Percentiles rank a stretch among this genome's conserved stretches.
Evolutionary conservation across 2,329 filamentous ascomycete genomes (phyloP).

Genomic region (Endothia cerciana): DNA sequence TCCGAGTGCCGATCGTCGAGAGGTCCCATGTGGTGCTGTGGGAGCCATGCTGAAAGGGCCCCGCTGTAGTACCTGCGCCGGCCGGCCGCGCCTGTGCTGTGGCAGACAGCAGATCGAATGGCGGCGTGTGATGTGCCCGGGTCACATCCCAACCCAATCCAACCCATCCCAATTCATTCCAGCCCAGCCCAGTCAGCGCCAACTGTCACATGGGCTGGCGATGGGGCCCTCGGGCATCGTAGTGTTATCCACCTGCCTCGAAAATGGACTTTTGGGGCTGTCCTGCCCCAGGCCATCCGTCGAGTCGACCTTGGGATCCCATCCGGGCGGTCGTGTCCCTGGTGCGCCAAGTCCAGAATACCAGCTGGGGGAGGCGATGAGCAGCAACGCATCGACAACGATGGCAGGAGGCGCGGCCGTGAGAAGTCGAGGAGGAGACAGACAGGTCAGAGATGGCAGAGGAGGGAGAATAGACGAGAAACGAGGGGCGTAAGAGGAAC

Average conservation of each 20-base stretch:
- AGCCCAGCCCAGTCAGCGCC: constrained; percentile 7
- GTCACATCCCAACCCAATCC: neutral
- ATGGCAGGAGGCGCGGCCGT: neutral
- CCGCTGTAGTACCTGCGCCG: neutral
- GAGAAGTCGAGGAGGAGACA: neutral
- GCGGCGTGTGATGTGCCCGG: neutral
- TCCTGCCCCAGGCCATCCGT: neutral
- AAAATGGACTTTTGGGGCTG: neutral
- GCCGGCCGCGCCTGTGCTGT: neutral
- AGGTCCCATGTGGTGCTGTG: neutral
- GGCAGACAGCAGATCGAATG: neutral
- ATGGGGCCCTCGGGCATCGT: too few species aligned
- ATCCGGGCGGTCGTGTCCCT: neutral
- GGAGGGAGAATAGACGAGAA: constrained; percentile 4
- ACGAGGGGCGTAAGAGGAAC: constrained; percentile 5
- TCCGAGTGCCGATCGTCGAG: neutral
- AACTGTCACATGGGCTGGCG: neutral
- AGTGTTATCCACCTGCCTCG: neutral
- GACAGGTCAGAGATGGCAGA: neutral
- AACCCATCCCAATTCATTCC: constrained; percentile 8
- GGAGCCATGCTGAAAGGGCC: neutral
- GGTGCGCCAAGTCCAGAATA: constrained; percentile 4
- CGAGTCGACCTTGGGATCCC: neutral
- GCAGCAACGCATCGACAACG: neutral
- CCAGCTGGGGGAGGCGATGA: neutral